phyloP scores from a whole-genome alignment of 2,329 filamentous ascomycete genomes.

The Fusarium fujikuroi region DNA sequence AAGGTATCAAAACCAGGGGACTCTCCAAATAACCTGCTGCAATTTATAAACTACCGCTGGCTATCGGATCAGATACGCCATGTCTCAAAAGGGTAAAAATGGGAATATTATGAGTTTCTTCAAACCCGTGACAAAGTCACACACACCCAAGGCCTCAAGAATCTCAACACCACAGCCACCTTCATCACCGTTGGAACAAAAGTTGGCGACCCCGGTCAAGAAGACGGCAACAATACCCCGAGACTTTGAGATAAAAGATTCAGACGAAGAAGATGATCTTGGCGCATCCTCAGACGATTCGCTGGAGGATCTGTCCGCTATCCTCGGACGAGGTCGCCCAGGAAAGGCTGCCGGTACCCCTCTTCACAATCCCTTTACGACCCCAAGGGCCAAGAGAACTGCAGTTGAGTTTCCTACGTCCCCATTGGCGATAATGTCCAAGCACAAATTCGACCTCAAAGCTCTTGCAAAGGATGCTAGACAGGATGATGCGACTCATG shows the following conservation, averaged over 20 bases:
- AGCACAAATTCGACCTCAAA: conserved; percentile 72
- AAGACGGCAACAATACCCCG: conserved; percentile 50
- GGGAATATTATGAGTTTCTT: conserved; percentile 54
- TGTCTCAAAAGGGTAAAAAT: conserved; percentile 45
- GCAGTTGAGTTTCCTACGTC: conserved; percentile 55
- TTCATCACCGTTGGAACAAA: conserved; percentile 42
- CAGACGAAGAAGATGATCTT: conserved; percentile 76
- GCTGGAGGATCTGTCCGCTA: conserved; percentile 60
- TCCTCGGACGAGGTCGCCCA: conserved; percentile 46
- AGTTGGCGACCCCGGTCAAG: conserved; percentile 41
- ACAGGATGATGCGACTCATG: conserved; percentile 68
- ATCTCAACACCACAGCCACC: conserved; percentile 26
- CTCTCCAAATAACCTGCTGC: background rate
- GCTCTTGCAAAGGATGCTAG: conserved; percentile 68
- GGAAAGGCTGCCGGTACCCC: conserved; percentile 28
- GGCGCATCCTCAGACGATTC: conserved; percentile 66
- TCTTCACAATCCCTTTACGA: conserved; percentile 47
- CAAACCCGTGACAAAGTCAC: conserved; percentile 43
- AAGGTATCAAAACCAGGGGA: background rate
- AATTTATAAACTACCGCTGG: background rate
- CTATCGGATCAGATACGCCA: conserved; percentile 9
- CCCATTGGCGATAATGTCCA: conserved; percentile 61
- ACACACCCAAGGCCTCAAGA: conserved; percentile 16
- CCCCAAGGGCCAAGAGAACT: conserved; percentile 61
- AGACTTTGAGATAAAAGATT: conserved; percentile 72